These are phyloP conservation scores for Mrakia frigida DNA, from an alignment of 768 basidiomycete species.

Conservation along the genomic window DNA sequence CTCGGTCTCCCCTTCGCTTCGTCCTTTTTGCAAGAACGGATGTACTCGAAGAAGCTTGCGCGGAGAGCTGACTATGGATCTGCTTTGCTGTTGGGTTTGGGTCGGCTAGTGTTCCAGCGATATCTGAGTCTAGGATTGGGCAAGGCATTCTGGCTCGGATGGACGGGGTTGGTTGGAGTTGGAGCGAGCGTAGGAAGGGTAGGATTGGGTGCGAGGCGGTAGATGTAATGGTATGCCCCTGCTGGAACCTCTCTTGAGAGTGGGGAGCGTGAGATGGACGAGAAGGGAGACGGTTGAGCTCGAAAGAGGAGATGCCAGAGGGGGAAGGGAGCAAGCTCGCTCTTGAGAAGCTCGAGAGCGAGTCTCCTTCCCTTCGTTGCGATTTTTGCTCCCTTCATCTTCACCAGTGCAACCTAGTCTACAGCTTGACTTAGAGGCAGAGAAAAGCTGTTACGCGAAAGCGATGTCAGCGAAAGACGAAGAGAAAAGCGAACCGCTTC, in stretches of 20 bases:
- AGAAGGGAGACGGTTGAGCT: neutral
- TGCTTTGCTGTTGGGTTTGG: neutral
- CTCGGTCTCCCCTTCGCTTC: too few relatives aligned
- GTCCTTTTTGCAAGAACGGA: too few relatives aligned
- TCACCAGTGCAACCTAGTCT: too few relatives aligned
- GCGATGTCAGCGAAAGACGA: too few relatives aligned
- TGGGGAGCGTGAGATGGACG: neutral
- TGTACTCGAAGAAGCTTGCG: too few relatives aligned
- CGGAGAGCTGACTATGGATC: neutral
- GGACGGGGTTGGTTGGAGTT: constrained; percentile 9
- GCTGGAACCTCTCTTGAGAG: neutral
- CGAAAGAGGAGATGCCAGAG: neutral
- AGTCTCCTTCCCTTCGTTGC: too few relatives aligned
- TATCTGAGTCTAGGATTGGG: constrained; percentile 21
- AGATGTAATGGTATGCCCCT: neutral
- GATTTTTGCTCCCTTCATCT: too few relatives aligned
- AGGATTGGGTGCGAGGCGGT: neutral
- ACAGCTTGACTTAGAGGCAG: too few relatives aligned
- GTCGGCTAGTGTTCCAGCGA: constrained; percentile 19
- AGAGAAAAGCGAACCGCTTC: too few relatives aligned
- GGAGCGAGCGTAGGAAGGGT: neutral
- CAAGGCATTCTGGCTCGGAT: constrained; percentile 23
- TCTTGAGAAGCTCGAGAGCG: too few relatives aligned
- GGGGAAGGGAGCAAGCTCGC: too few relatives aligned
- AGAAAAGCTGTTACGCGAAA: too few relatives aligned